Conservation (phyloP, 192 early-diverging fungal genomes). For the Coemansia reversa region DNA sequence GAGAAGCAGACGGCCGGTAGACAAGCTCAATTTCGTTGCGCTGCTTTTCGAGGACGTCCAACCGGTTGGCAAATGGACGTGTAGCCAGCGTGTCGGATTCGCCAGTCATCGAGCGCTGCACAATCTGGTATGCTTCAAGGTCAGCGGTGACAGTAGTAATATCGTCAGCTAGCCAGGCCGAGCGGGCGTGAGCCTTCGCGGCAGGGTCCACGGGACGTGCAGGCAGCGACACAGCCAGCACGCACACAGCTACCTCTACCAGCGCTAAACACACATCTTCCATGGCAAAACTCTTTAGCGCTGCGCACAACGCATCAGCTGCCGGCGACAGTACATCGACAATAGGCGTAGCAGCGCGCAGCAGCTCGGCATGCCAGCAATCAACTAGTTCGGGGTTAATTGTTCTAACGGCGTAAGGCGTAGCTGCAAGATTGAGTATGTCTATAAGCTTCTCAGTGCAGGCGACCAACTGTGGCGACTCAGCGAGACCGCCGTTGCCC, state of each 20-base stretch:
- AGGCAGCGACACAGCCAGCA: constrained; percentile 75
- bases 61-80: constrained; percentile 3
- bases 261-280: constrained; percentile 5
- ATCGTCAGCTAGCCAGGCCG: constrained; percentile 63
- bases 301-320: constrained; percentile 9
- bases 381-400: constrained; percentile 1
- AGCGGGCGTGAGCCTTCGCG: constrained; percentile 64
- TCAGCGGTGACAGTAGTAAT: constrained; percentile 53
- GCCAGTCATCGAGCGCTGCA: constrained; percentile 67
- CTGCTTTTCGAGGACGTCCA: constrained; percentile 22
- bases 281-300: background rate
- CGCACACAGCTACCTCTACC: constrained; percentile 54
- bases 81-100: constrained; percentile 34
- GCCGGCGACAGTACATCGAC: constrained; percentile 6
- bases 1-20: constrained; percentile 16
- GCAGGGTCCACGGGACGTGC: constrained; percentile 83
- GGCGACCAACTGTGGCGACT: background rate
- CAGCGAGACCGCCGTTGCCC: background rate
- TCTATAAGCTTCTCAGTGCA: constrained; percentile 4
- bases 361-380: constrained; percentile 14
- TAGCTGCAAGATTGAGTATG: background rate
- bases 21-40: constrained; percentile 44
- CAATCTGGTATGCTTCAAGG: constrained; percentile 57
- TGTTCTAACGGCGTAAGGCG: background rate
- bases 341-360: background rate